Conservation (phyloP, 345 rosid species). For the Rhizophora mangle region DNA sequence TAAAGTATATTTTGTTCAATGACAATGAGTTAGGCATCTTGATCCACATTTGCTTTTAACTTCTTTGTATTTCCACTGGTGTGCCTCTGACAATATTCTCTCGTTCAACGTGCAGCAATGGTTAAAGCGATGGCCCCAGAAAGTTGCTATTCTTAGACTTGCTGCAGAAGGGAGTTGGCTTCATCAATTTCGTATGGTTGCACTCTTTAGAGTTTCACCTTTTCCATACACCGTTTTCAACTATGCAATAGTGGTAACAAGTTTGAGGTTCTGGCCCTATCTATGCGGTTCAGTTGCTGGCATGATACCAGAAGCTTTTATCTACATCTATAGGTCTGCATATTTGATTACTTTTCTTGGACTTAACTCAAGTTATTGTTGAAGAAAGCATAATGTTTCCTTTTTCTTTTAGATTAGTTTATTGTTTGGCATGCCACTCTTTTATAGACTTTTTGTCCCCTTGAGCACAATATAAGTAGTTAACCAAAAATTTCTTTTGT, state of each 20-base stretch:
- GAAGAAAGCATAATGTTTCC: too few relatives aligned
- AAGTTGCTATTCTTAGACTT: constrained; percentile 73
- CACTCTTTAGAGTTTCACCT: constrained; percentile 86
- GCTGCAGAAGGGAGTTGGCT: constrained; percentile 97
- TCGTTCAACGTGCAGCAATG: constrained; percentile 59
- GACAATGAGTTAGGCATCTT: background rate
- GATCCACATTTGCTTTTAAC: background rate
- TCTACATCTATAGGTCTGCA: constrained; percentile 5
- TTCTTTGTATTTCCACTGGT: background rate
- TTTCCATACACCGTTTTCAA: constrained; percentile 97
- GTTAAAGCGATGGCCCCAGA: constrained; percentile 90
- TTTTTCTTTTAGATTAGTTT: too few relatives aligned
- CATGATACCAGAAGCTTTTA: background rate
- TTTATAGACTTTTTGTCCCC: too few relatives aligned
- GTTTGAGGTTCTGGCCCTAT: constrained; percentile 90
- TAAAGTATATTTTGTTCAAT: background rate
- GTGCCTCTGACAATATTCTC: constrained; percentile 8
- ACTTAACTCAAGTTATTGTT: background rate
- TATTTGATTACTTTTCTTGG: background rate
- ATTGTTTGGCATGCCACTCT: too few relatives aligned
- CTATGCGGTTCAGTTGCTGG: constrained; percentile 54
- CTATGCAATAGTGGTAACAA: constrained; percentile 83
- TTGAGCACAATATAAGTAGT: too few relatives aligned
- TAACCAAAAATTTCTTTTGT: too few relatives aligned
- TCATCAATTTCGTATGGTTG: constrained; percentile 89